Percentiles rank a stretch among this genome's conserved stretches.
phyloP scores from a whole-genome alignment of 1,284 basidiomycete genomes.

The Naganishia albida region DNA sequence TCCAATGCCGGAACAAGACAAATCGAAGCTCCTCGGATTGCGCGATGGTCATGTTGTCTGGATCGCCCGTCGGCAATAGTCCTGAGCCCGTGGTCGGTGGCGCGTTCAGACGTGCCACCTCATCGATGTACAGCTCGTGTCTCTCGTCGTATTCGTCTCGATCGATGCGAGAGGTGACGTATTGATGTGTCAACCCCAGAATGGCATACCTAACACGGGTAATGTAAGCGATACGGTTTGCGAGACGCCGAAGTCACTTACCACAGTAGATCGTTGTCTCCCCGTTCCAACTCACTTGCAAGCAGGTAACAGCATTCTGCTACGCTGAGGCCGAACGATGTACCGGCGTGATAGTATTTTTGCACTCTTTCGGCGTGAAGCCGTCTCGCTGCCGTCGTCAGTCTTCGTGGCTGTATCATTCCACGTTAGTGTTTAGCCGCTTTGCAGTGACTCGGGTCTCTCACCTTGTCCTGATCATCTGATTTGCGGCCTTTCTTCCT shows the following conservation, averaged over 20 bases:
- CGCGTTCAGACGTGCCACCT: conserved; percentile 87
- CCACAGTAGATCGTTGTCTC: conserved; percentile 93
- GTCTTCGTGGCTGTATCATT: conserved; percentile 52
- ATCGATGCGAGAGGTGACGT: conserved; percentile 82
- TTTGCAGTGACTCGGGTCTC: too few relatives aligned
- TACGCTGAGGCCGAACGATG: conserved; percentile 85
- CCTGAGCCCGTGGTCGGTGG: conserved; percentile 54
- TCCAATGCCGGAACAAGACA: conserved; percentile 96
- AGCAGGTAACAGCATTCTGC: conserved; percentile 87
- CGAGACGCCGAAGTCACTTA: conserved; percentile 48
- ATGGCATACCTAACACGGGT: conserved; percentile 66
- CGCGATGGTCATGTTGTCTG: conserved; percentile 77
- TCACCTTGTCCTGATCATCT: conserved; percentile 32
- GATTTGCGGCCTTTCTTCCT: conserved; percentile 39
- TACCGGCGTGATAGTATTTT: conserved; percentile 83
- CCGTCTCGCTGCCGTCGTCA: conserved; percentile 70
- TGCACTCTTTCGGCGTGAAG: conserved; percentile 65
- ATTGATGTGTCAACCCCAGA: conserved; percentile 90
- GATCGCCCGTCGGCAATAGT: conserved; percentile 41
- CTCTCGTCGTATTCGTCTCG: conserved; percentile 80
- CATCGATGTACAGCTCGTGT: conserved; percentile 76
- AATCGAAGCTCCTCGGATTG: conserved; percentile 86
- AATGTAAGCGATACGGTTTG: too few relatives aligned
- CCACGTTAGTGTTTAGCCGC: neutral
- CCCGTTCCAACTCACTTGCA: conserved; percentile 81